A percentile compares a stretch with the other conserved stretches of the same genome.
These are phyloP conservation scores for Penicillium macrosclerotiorum DNA, from an alignment of 495 filamentous ascomycete species.

Conservation along the genomic window DNA sequence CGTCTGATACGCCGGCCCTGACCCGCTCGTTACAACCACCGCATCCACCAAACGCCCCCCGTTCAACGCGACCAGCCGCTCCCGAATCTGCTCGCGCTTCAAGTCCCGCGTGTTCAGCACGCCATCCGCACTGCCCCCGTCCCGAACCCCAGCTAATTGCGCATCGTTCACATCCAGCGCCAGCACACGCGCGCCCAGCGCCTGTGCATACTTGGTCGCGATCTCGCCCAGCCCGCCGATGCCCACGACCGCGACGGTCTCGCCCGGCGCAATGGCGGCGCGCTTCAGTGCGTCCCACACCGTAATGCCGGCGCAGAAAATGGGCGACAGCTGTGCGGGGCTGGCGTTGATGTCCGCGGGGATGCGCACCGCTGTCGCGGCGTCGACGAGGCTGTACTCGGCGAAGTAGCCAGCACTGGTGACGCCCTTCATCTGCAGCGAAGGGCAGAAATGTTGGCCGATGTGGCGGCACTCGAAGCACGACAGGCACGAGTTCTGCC, in stretches of 20 bases:
- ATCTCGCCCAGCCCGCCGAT: slow-evolving; percentile 15
- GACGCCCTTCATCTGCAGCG: slow-evolving; percentile 7
- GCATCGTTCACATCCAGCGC: slow-evolving; percentile 13
- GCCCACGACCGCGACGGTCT: slow-evolving; percentile 16
- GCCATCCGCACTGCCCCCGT: slow-evolving; percentile 2
- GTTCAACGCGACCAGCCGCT: neutral
- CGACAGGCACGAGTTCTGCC: slow-evolving; percentile 11
- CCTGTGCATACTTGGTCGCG: slow-evolving; percentile 13
- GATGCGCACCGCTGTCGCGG: slow-evolving; percentile 12
- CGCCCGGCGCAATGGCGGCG: slow-evolving; percentile 3
- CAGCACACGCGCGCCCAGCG: slow-evolving; percentile 13
- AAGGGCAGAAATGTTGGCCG: slow-evolving; percentile 6
- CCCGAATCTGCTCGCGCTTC: neutral
- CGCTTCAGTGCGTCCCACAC: slow-evolving; percentile 20
- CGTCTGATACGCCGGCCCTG: slow-evolving; percentile 16
- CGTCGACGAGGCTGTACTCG: slow-evolving; percentile 18
- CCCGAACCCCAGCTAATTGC: slow-evolving; percentile 8
- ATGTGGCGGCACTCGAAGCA: slow-evolving; percentile 9
- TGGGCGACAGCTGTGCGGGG: slow-evolving; percentile 6
- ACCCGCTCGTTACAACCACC: slow-evolving; percentile 15
- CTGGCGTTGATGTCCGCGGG: neutral
- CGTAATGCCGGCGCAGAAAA: slow-evolving; percentile 21
- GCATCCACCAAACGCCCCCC: slow-evolving; percentile 6
- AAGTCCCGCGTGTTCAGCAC: slow-evolving; percentile 7
- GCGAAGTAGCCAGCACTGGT: slow-evolving; percentile 12